A percentile compares a stretch with the other conserved stretches of the same genome.
Conservation (phyloP, 495 filamentous ascomycete genomes). For the Aspergillus biplanus region DNA sequence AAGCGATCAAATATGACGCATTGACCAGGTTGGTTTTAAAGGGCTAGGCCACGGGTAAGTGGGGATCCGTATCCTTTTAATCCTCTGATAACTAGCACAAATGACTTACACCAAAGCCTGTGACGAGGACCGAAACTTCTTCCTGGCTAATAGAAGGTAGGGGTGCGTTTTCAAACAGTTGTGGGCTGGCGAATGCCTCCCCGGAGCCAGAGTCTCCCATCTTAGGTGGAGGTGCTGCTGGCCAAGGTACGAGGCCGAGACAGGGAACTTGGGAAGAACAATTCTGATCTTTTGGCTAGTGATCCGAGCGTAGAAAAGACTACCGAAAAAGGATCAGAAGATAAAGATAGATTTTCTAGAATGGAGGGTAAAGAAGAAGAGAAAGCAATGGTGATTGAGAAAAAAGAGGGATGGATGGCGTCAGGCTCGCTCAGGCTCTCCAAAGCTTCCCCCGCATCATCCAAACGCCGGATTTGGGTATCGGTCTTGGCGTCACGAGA, state of each 20-base stretch:
- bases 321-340: too few species aligned
- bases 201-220: conserved; percentile 48
- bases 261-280: too few species aligned
- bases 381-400: neutral
- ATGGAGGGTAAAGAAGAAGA: neutral
- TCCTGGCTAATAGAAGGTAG: conserved; percentile 24
- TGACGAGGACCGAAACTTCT: conserved; percentile 70
- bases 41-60: conserved; percentile 48
- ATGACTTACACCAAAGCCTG: conserved; percentile 70
- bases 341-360: neutral
- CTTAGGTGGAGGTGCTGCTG: conserved; percentile 12
- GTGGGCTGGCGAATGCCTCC: conserved; percentile 23
- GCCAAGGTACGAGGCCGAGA: neutral
- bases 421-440: neutral
- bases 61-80: conserved; percentile 6
- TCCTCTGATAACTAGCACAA: conserved; percentile 15
- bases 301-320: too few species aligned
- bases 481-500: conserved; percentile 18
- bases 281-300: too few species aligned
- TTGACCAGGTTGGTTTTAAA: conserved; percentile 71
- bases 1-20: conserved; percentile 72
- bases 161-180: conserved; percentile 22
- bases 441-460: conserved; percentile 16
- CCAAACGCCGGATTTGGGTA: conserved; percentile 1
- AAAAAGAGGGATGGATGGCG: neutral